Evolutionary conservation across 208 protist species (phyloP).

Genomic region (Novymonas esmeraldas): DNA sequence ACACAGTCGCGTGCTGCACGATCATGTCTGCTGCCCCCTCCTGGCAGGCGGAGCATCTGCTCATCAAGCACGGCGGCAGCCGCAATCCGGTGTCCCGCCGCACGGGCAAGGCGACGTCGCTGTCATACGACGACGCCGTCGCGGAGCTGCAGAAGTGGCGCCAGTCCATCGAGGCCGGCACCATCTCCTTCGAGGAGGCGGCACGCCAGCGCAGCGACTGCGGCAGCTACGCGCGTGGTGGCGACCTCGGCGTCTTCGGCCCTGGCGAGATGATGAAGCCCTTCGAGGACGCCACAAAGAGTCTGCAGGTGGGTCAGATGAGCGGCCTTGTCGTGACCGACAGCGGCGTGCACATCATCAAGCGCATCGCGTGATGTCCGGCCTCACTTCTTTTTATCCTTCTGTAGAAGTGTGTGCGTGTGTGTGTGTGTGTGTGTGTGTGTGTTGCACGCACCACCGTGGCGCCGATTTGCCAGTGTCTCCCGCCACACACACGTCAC

Average conservation of each 20-base stretch:
- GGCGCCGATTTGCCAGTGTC: too few species aligned
- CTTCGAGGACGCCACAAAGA: slow-evolving; percentile 90
- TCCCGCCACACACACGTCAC: too few species aligned
- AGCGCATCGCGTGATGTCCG: slow-evolving; percentile 82
- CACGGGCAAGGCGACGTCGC: slow-evolving; percentile 63
- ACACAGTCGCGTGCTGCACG: neutral
- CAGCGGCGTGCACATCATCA: slow-evolving; percentile 93
- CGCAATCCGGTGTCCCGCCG: slow-evolving; percentile 91
- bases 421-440: neutral
- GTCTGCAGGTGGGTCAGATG: slow-evolving; percentile 81
- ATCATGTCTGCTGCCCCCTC: slow-evolving; percentile 37
- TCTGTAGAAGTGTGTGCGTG: neutral
- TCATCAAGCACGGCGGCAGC: slow-evolving; percentile 90
- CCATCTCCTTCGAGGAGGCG: slow-evolving; percentile 84
- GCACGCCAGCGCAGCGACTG: slow-evolving; percentile 90
- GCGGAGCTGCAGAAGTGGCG: slow-evolving; percentile 76
- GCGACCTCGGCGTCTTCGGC: slow-evolving; percentile 90
- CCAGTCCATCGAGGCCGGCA: slow-evolving; percentile 62
- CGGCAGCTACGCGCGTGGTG: slow-evolving; percentile 73
- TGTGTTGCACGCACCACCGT: too few species aligned
- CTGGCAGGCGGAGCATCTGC: slow-evolving; percentile 78
- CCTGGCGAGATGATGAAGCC: slow-evolving; percentile 94
- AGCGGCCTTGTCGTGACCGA: slow-evolving; percentile 88
- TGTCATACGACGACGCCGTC: slow-evolving; percentile 77
- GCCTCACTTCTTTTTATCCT: too few species aligned